Base-by-base conservation (phyloP, 106 monocot species). In the Amphibolis antarctica region DNA sequence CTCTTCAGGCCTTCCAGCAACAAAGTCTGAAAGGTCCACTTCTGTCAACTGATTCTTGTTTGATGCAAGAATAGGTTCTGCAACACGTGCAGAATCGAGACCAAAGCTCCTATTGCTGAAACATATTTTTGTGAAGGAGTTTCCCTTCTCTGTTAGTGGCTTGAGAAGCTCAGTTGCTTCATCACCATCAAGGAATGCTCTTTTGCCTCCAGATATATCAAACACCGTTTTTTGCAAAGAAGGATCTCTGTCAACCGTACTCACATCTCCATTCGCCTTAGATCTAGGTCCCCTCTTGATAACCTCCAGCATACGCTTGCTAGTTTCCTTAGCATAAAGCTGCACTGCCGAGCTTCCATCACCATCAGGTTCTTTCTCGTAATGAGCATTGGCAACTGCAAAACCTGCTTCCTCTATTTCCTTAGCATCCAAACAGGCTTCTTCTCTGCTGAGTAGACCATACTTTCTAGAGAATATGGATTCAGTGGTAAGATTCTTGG, bases 261-360 rank as follows among this genome's bases (percentile, higher is more conserved):
- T 26, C 1, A 54, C 21, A 0, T 54, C 42, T 6, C 42, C 65
- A 28, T 64, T 66, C 44, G 71, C 68, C 65, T 70, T 77, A 5
- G 64, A 57, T 42, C 50, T 76, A 22, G 93, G 93, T 12, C 93
- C 89, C 54, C 61, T 65, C 62, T 89, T 94, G 42, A 94, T 75
- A 54, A 79, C 83, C 69, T 94, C 86, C 11, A 94, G 72, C 81
- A 94, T 89, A 2, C 77, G 76, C 44, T 79, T 88, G 62, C 93
- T 94, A 0, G 89, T 79, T 88, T 94, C 83, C 67, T 89, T 94
- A 45, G 93, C 93, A 66, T 94, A 94, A 3, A 94, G 66, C 54
- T 94, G 93, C n/a, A 94, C 86, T 10, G 89, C 89, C 53, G 81
- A 81, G 63, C 89, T 94, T 22, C 93, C 93, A 76, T 89, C 93